A percentile compares a stretch with the other conserved stretches of the same genome.
These are phyloP conservation scores for Colletotrichum eleusines DNA, from an alignment of 2,329 filamentous ascomycete species.

Conservation along the genomic window DNA sequence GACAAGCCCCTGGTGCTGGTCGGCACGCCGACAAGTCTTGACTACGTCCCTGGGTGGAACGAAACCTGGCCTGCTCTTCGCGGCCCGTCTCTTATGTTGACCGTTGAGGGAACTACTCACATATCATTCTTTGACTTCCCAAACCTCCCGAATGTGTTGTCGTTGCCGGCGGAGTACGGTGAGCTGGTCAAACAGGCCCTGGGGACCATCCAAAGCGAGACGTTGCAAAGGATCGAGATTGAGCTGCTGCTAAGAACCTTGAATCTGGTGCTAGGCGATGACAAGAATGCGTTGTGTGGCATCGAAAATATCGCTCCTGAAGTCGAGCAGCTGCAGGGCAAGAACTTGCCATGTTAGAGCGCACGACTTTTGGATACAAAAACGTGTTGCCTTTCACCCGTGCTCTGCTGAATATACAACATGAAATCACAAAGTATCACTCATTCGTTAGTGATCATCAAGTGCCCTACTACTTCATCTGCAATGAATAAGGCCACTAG, in stretches of 20 bases:
- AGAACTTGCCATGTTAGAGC: neutral
- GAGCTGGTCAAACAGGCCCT: neutral
- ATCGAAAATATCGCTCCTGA: constrained; percentile 9
- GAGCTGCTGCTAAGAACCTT: constrained; percentile 9
- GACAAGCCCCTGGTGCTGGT: constrained; percentile 49
- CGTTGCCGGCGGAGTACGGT: neutral
- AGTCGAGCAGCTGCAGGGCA: neutral
- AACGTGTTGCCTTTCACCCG: neutral
- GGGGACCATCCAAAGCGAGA: constrained; percentile 13
- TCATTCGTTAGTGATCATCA: too few relatives aligned
- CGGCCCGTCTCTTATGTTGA: constrained; percentile 45
- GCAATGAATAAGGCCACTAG: neutral
- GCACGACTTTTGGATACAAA: neutral
- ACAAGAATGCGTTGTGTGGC: constrained; percentile 4
- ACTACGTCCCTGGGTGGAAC: constrained; percentile 49
- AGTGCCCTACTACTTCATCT: too few relatives aligned
- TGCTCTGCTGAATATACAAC: neutral
- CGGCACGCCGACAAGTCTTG: constrained; percentile 46
- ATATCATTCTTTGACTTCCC: constrained; percentile 48
- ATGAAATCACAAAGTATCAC: neutral
- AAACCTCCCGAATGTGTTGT: constrained; percentile 7
- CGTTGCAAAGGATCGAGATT: neutral
- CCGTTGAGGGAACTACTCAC: constrained; percentile 47
- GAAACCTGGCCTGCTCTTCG: constrained; percentile 46
- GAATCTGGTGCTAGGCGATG: neutral